A percentile compares a stretch with the other conserved stretches of the same genome.
Evolutionary conservation across 805 yeast species (phyloP).

Genomic region (Schwanniomyces sp.): DNA sequence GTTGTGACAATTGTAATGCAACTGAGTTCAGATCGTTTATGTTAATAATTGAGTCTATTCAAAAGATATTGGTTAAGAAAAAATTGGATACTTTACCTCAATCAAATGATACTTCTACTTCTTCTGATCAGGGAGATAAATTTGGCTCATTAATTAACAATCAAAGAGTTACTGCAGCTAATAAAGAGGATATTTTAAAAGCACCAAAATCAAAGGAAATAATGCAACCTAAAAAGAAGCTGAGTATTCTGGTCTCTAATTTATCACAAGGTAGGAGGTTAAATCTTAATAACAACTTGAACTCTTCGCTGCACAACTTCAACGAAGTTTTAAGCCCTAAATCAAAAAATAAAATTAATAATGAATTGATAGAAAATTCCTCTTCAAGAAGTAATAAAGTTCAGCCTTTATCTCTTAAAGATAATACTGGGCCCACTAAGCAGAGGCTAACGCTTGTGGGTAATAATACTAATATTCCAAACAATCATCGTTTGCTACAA

Average conservation of each 20-base stretch:
- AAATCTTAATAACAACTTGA: background rate
- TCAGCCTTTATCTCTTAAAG: constrained; percentile 3
- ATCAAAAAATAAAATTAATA: constrained; percentile 7
- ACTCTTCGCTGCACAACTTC: background rate
- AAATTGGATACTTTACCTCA: constrained; percentile 14
- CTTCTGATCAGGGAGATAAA: constrained; percentile 3
- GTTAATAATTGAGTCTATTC: constrained; percentile 18
- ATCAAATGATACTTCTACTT: constrained; percentile 6
- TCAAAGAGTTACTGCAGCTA: constrained; percentile 22
- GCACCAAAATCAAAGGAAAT: constrained; percentile 20
- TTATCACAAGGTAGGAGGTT: background rate
- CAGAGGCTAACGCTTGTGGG: constrained; percentile 19
- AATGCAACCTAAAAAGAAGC: constrained; percentile 17
- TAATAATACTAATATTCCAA: constrained; percentile 14
- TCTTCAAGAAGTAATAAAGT: background rate
- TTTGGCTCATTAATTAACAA: constrained; percentile 32
- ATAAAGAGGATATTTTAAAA: constrained; percentile 19
- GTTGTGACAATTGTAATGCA: constrained; percentile 37
- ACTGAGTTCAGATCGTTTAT: constrained; percentile 32
- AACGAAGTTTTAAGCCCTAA: constrained; percentile 3
- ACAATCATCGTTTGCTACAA: constrained; percentile 17
- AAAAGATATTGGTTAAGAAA: constrained; percentile 16
- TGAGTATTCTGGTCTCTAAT: background rate
- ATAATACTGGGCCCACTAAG: background rate
- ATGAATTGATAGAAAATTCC: constrained; percentile 4